Percentiles rank a stretch among this genome's conserved stretches.
phyloP scores from a whole-genome alignment of 345 rosid species.

The rapeseed (Brassica napus) region Da-Ae NC_063449.1:24361501-24362000 shows the following conservation, averaged over 20 bases:
- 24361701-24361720: conserved; percentile 43
- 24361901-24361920: conserved; percentile 59
- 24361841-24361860: conserved; percentile 86
- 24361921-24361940: conserved; percentile 44
- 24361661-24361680: no score
- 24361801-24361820: conserved; percentile 57
- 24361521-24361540: conserved; percentile 79
- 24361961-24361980: conserved; percentile 51
- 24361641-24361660: neutral
- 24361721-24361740: conserved; percentile 67
- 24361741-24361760: conserved; percentile 57
- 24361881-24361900: conserved; percentile 75
- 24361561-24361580: conserved; percentile 42
- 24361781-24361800: conserved; percentile 66
- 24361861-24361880: conserved; percentile 63
- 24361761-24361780: conserved; percentile 58
- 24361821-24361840: conserved; percentile 71
- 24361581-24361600: conserved; percentile 63
- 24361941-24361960: conserved; percentile 80
- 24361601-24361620: conserved; percentile 79
- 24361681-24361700: no score
- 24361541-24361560: conserved; percentile 70
- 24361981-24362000: conserved; percentile 66
- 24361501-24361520: conserved; percentile 74
- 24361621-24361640: conserved; percentile 48